A percentile compares a stretch with the other conserved stretches of the same genome.
phyloP scores from a whole-genome alignment of 257 asterid genomes.

The Haberlea rhodopensis region DNA sequence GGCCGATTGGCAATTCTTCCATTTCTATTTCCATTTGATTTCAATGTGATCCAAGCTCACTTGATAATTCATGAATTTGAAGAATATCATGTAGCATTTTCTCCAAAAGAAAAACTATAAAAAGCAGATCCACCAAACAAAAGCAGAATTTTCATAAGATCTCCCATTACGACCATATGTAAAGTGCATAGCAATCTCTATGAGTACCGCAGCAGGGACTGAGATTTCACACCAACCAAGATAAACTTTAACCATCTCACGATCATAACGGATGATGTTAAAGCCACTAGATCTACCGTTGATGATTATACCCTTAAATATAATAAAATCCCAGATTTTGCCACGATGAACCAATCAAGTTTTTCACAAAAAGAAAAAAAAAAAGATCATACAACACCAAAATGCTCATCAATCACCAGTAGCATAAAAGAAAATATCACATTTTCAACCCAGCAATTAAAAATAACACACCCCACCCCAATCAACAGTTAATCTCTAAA shows the following conservation, averaged over 20 bases:
- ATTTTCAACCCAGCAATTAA: background rate
- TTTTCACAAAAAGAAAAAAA: constrained; percentile 6
- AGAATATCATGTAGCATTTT: background rate
- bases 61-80: background rate
- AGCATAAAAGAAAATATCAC: background rate
- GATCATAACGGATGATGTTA: background rate
- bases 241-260: background rate
- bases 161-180: background rate
- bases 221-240: constrained; percentile 7
- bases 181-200: constrained; percentile 15
- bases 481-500: background rate
- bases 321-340: background rate
- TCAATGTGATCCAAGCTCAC: constrained; percentile 14
- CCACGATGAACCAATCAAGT: background rate
- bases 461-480: constrained; percentile 11
- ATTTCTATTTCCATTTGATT: background rate
- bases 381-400: constrained; percentile 12
- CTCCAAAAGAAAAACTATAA: background rate
- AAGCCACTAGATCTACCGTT: constrained; percentile 32
- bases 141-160: background rate
- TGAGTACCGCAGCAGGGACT: constrained; percentile 4
- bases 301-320: constrained; percentile 6
- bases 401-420: constrained; percentile 12
- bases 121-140: constrained; percentile 9
- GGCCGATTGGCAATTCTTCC: background rate